A percentile compares a stretch with the other conserved stretches of the same genome.
Evolutionary conservation across 106 monocot genomes (phyloP).

Genomic region (Dendrobium catenatum): DNA sequence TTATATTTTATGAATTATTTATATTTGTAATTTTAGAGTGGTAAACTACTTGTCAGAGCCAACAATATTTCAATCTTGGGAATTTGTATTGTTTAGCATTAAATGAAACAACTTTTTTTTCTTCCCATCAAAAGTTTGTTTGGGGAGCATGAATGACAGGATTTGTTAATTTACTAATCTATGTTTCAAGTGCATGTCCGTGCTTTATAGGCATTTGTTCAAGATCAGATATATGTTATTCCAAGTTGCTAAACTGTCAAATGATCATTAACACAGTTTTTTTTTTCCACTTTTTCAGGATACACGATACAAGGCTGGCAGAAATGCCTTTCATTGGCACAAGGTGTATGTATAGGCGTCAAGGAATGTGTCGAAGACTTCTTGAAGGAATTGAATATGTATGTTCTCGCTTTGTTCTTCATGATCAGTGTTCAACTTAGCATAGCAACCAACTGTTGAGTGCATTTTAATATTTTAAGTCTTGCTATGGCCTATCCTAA

Average conservation of each 20-base stretch:
- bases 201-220: not conserved
- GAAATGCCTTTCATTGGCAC: conserved; percentile 99
- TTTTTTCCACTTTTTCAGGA: conserved; percentile 27
- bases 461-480: not conserved
- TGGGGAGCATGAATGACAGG: not conserved
- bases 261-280: not conserved
- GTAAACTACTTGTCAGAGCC: not conserved
- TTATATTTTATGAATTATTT: not conserved
- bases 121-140: conserved; percentile 14
- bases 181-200: not conserved
- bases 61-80: not conserved
- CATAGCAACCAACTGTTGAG: not conserved
- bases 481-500: not conserved
- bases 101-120: conserved; percentile 1
- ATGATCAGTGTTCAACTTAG: not conserved
- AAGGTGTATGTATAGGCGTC: conserved; percentile 65
- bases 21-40: not conserved
- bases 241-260: not conserved
- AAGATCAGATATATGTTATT: not conserved
- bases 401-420: conserved; percentile 11
- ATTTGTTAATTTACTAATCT: not conserved
- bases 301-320: conserved; percentile 73
- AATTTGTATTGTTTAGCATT: not conserved
- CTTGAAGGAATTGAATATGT: conserved; percentile 70
- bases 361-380: conserved; percentile 89